These are phyloP conservation scores for Fomitopsis pinicola DNA, from an alignment of 1,284 basidiomycete species.

Conservation along the genomic window DNA sequence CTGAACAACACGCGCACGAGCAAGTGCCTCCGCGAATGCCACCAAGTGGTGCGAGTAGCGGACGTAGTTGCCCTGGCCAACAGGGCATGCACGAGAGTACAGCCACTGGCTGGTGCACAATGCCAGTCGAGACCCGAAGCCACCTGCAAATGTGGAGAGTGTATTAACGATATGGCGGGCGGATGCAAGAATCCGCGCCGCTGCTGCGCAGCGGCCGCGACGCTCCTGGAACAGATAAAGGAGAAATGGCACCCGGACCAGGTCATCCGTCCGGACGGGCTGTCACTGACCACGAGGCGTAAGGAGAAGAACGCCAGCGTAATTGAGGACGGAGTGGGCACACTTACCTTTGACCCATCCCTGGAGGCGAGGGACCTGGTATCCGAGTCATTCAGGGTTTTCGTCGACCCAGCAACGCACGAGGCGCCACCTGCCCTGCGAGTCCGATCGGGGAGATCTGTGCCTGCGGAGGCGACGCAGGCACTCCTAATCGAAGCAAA, in stretches of 20 bases:
- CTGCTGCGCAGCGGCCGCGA: not conserved
- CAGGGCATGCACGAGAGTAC: no score
- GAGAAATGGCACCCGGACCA: not conserved
- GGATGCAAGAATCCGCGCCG: not conserved
- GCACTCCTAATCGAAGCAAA: no score
- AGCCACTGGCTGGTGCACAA: no score
- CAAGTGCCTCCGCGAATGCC: not conserved
- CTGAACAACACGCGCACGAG: not conserved
- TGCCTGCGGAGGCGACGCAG: no score
- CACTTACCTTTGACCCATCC: not conserved
- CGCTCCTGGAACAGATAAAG: not conserved
- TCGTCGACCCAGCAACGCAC: no score
- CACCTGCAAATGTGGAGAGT: not conserved
- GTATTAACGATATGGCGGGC: not conserved
- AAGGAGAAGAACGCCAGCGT: not conserved
- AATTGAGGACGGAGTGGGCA: no score
- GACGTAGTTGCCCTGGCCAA: not conserved
- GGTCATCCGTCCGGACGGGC: not conserved
- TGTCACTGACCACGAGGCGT: not conserved
- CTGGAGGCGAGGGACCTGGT: not conserved
- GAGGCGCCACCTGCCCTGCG: no score
- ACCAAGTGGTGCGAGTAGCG: not conserved
- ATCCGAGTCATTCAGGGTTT: not conserved
- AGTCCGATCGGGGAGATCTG: no score
- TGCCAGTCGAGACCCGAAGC: no score